A percentile compares a stretch with the other conserved stretches of the same genome.
Evolutionary conservation across 73 alveolate species (phyloP).

Genomic region (Uronychia setigera): DNA sequence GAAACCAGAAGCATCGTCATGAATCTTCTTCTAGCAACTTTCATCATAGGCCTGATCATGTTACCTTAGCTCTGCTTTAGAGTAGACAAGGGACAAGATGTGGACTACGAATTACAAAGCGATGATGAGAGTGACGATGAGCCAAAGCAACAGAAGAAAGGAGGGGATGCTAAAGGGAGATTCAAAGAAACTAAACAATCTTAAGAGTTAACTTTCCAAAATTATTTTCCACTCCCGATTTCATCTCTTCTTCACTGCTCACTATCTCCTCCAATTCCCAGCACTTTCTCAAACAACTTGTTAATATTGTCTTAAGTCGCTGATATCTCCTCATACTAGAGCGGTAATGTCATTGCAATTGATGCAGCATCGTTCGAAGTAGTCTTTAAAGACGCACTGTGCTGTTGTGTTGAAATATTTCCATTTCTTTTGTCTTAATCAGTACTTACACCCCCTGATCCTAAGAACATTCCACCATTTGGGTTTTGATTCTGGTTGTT

Average conservation of each 20-base stretch:
- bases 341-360: neutral
- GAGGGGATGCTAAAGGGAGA: neutral
- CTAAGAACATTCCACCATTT: too few relatives aligned
- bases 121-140: neutral
- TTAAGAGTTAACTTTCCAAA: neutral
- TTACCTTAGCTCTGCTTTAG: neutral
- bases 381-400: too few relatives aligned
- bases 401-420: neutral
- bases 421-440: neutral
- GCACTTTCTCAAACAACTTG: neutral
- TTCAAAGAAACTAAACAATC: neutral
- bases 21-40: neutral
- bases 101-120: neutral
- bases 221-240: too few relatives aligned
- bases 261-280: too few relatives aligned
- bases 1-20: neutral
- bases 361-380: too few relatives aligned
- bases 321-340: neutral
- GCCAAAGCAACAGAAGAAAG: neutral
- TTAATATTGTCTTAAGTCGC: neutral
- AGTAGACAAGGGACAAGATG: neutral
- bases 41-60: neutral
- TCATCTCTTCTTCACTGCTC: too few relatives aligned
- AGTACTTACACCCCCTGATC: neutral
- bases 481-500: too few relatives aligned